Conservation (phyloP, 2,329 filamentous ascomycete genomes). For the Sporothrix mexicana region DNA sequence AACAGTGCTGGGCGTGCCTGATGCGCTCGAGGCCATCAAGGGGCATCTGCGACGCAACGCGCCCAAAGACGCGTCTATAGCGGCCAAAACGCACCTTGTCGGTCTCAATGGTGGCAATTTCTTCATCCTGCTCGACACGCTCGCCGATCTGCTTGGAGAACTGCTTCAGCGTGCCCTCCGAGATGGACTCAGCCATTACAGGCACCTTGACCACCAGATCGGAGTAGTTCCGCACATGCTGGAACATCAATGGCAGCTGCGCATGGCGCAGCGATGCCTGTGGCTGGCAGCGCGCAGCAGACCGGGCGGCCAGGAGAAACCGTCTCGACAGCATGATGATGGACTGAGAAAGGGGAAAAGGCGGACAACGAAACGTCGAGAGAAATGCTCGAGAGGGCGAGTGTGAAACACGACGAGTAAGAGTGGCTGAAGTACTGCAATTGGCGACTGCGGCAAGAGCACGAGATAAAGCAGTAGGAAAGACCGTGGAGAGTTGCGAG, state of each 20-base stretch:
- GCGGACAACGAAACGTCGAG: background rate
- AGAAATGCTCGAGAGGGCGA: too few species aligned
- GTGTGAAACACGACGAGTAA: conserved; percentile 3
- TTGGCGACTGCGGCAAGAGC: conserved; percentile 9
- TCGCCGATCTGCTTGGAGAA: conserved; percentile 93
- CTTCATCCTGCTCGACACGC: conserved; percentile 92
- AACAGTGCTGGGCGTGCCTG: background rate
- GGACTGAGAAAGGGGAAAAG: background rate
- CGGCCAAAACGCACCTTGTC: conserved; percentile 73
- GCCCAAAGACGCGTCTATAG: too few species aligned
- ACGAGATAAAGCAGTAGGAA: background rate
- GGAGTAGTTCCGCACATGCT: conserved; percentile 69
- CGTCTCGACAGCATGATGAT: conserved; percentile 52
- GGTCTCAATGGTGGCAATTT: conserved; percentile 98
- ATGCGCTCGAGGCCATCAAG: background rate
- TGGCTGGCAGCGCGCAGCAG: conserved; percentile 44
- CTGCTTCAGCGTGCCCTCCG: conserved; percentile 94
- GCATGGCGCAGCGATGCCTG: conserved; percentile 52
- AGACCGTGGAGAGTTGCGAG: conserved; percentile 11
- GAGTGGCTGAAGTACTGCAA: background rate
- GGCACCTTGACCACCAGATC: conserved; percentile 91
- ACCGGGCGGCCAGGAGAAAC: conserved; percentile 41
- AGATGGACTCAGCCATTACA: conserved; percentile 98
- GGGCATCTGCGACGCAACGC: background rate
- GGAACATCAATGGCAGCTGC: conserved; percentile 58